Evolutionary conservation across 768 basidiomycete genomes (phyloP), one percentile per base, ranked within the genome.

Genomic region (Filobasidium floriforme): DNA sequence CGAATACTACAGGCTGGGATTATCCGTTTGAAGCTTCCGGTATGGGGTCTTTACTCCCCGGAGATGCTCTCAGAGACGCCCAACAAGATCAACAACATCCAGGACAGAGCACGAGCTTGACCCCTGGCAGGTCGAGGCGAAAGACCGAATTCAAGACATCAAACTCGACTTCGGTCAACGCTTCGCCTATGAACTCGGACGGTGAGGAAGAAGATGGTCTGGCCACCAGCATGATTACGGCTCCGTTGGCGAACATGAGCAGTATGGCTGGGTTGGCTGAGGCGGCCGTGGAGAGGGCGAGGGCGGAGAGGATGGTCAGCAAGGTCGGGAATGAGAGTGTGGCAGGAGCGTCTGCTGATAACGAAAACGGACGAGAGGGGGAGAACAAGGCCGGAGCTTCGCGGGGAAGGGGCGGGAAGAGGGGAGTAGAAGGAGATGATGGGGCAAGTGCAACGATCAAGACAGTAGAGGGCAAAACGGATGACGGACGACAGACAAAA

Each of bases 121-220:
- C 54, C 22, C 26, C 26, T 4, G 12, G 15, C 46, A 57, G 26
- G 26, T 26, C 54, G 43, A 49, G 59, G 59, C 59, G 64, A 43
- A 15, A 57, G 32, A 37, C 32, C 67, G 19, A 69, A 62, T 40
- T 63, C 68, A 29, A 69, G 66, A 24, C 68, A 66, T n/a, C 51
- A 67, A 63, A 26, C 41, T 40, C 40, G 62, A 65, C 49, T 37
- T 29, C 57, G 41, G 9, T 44, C 64, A 32, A 65, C 64, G 29
- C 83, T 85, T 61, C 86, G 49, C 54, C 51, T 24, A 24, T 44
- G 87, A 68, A 88, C 89, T 22, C 80, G 80, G 55, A 92, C 88
- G 80, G 85, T 84, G 71, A 84, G 85, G 70, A 90, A 88, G 81
- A 84, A 84, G 61, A 85, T 59, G 88, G 89, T 75, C 84, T 83